Evolutionary conservation across 495 filamentous ascomycete species (phyloP).

Genomic region (Patellaria atrata): DNA sequence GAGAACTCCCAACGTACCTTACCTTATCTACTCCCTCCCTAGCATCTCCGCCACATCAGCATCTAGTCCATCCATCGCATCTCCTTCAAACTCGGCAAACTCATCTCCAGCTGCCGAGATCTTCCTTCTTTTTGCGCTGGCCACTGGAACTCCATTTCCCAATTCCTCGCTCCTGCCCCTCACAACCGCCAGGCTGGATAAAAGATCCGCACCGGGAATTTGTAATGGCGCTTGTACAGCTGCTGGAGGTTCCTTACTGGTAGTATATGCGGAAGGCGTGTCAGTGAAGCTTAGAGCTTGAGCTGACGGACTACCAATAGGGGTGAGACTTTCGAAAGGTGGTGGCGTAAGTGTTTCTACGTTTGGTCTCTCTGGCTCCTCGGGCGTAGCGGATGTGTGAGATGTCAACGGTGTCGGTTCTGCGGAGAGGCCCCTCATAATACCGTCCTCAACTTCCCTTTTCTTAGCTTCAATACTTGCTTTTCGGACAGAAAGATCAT

Average conservation of each 20-base stretch:
- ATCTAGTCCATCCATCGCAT: conserved; percentile 42
- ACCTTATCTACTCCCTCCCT: conserved; percentile 2
- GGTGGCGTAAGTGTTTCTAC: conserved; percentile 20
- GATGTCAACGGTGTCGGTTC: conserved; percentile 3
- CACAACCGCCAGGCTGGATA: conserved; percentile 5
- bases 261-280: conserved; percentile 6
- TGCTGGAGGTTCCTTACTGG: conserved; percentile 1
- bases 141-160: not conserved
- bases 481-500: conserved; percentile 45
- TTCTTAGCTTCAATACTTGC: conserved; percentile 59
- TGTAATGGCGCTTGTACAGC: not conserved
- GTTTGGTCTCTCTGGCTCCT: conserved; percentile 3
- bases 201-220: conserved; percentile 6
- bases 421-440: conserved; percentile 61
- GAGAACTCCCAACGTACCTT: too few species aligned
- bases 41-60: conserved; percentile 20
- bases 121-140: conserved; percentile 48
- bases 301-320: conserved; percentile 12
- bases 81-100: conserved; percentile 52
- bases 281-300: conserved; percentile 6
- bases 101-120: conserved; percentile 43
- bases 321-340: conserved; percentile 19
- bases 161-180: conserved; percentile 3
- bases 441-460: conserved; percentile 73
- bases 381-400: conserved; percentile 4